Percentiles rank a stretch among this genome's conserved stretches.
Evolutionary conservation across 441 rosid genomes (phyloP).

Genomic region (Gossypium trilobum): DNA sequence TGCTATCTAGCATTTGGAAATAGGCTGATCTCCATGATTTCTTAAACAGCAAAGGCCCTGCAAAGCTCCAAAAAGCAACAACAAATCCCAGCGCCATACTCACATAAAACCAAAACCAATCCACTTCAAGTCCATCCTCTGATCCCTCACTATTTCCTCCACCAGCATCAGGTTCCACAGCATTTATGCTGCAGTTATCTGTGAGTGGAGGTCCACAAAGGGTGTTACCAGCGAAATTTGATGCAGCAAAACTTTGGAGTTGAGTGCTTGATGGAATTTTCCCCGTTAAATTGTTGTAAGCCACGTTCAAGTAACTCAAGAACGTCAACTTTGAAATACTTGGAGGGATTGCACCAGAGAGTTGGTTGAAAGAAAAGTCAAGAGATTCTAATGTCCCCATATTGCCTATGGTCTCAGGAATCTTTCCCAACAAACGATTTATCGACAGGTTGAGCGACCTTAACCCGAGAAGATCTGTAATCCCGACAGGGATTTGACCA

Average conservation of each 20-base stretch:
- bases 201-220: constrained; percentile 2
- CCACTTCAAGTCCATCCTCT: not conserved
- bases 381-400: constrained; percentile 1
- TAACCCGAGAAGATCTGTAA: not conserved
- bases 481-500: not conserved
- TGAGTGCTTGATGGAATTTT: not conserved
- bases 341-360: not conserved
- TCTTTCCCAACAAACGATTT: not conserved
- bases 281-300: not conserved
- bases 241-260: not conserved
- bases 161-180: not conserved
- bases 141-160: constrained; percentile 8
- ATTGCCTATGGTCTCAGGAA: not conserved
- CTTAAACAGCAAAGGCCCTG: constrained; percentile 9
- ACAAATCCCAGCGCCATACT: not conserved
- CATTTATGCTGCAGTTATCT: not conserved
- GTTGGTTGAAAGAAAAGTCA: not conserved
- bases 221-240: not conserved
- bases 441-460: not conserved
- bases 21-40: constrained; percentile 12
- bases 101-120: not conserved
- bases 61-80: not conserved
- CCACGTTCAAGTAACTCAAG: constrained; percentile 3
- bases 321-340: not conserved
- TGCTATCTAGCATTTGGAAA: constrained; percentile 4